Conservation (phyloP, 495 filamentous ascomycete species). For the Penicillium goetzii region DNA sequence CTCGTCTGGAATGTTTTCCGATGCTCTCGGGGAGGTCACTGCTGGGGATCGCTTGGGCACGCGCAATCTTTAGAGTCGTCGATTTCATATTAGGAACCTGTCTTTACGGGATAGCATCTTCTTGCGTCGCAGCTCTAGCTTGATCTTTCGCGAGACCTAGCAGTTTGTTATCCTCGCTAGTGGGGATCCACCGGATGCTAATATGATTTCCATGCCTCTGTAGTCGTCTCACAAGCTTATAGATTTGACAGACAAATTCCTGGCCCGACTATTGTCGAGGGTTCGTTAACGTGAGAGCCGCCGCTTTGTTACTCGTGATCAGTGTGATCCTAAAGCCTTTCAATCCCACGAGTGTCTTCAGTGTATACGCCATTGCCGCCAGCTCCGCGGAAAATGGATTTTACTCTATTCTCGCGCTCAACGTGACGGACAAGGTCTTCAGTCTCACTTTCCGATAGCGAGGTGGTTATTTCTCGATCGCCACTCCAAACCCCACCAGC, state of each 20-base stretch:
- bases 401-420: constrained; percentile 16
- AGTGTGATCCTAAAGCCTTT: constrained; percentile 15
- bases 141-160: constrained; percentile 32
- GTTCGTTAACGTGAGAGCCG: constrained; percentile 19
- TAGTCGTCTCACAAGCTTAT: constrained; percentile 26
- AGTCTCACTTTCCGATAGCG: constrained; percentile 17
- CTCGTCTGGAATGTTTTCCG: constrained; percentile 29
- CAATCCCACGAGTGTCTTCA: constrained; percentile 14
- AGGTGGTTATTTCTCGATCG: constrained; percentile 17
- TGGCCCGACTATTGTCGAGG: constrained; percentile 16
- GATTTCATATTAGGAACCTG: constrained; percentile 17
- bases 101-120: constrained; percentile 17
- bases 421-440: constrained; percentile 16
- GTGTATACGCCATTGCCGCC: constrained; percentile 15
- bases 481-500: no score
- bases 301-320: constrained; percentile 22
- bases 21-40: constrained; percentile 16
- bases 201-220: constrained; percentile 25
- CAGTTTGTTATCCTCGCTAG: constrained; percentile 25
- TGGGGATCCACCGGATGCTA: constrained; percentile 20
- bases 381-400: constrained; percentile 1
- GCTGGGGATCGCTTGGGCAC: constrained; percentile 18
- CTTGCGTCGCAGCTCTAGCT: constrained; percentile 24
- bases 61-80: constrained; percentile 22
- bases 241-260: constrained; percentile 18